Percentiles rank a stretch among this genome's conserved stretches.
Conservation (phyloP, 192 early-diverging fungal species). For the Coemansia sp. region DNA sequence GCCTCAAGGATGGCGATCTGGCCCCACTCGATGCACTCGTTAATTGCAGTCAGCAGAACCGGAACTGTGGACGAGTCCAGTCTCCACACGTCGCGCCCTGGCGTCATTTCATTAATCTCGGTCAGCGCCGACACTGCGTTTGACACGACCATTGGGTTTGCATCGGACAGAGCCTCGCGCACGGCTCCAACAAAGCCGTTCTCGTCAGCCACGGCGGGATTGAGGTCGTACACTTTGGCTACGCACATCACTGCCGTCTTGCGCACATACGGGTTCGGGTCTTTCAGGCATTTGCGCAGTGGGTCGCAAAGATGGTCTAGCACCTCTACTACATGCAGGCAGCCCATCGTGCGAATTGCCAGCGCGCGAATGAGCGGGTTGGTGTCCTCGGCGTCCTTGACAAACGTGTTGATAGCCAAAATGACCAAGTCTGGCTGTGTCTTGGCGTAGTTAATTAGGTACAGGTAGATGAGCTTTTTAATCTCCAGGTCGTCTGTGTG, state of each 20-base stretch:
- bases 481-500: conserved; percentile 96
- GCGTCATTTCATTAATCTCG: conserved; percentile 81
- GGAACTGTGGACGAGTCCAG: conserved; percentile 67
- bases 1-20: conserved; percentile 92
- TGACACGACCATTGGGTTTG: conserved; percentile 95
- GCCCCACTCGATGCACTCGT: conserved; percentile 99
- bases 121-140: conserved; percentile 90
- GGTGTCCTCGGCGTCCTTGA: conserved; percentile 90
- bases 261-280: conserved; percentile 94
- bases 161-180: conserved; percentile 86
- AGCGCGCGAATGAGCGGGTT: conserved; percentile 95
- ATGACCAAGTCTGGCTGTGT: conserved; percentile 95
- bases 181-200: conserved; percentile 86
- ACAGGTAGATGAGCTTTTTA: conserved; percentile 97
- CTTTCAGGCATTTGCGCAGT: conserved; percentile 81
- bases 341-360: conserved; percentile 98
- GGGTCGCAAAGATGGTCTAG: conserved; percentile 91
- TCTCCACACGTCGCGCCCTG: conserved; percentile 65
- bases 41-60: conserved; percentile 87
- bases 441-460: conserved; percentile 97
- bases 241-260: conserved; percentile 97
- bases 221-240: conserved; percentile 91
- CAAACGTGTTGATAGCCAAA: conserved; percentile 95
- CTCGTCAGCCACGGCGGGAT: conserved; percentile 79
- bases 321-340: conserved; percentile 91